Conservation (phyloP, 192 early-diverging fungal species). For the Backusella circina region DNA sequence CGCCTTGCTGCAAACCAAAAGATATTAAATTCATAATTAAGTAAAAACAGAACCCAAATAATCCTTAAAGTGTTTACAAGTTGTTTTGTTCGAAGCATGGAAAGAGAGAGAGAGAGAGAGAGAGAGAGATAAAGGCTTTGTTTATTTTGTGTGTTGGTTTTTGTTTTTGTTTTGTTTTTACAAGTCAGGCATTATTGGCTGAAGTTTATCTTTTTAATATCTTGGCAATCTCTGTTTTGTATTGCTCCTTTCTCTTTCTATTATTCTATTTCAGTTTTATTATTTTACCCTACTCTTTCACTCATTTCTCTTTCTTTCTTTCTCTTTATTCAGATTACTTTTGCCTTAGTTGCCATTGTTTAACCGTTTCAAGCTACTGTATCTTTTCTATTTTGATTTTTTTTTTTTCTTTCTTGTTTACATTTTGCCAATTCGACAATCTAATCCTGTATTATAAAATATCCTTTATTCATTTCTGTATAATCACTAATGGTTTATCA, state of each 20-base stretch:
- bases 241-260: not conserved
- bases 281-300: not conserved
- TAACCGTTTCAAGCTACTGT: not conserved
- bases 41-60: slow-evolving; percentile 12
- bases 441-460: not conserved
- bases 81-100: not conserved
- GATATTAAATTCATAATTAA: slow-evolving; percentile 7
- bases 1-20: slow-evolving; percentile 9
- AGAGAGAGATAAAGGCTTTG: not conserved
- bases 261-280: not conserved
- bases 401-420: not conserved
- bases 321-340: not conserved
- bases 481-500: too few relatives aligned
- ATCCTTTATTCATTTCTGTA: too few relatives aligned
- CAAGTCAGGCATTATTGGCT: not conserved
- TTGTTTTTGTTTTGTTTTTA: not conserved
- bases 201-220: not conserved
- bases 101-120: not conserved
- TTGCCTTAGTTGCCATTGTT: not conserved
- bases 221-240: not conserved
- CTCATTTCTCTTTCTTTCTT: not conserved
- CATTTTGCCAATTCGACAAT: too few relatives aligned
- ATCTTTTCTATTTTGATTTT: not conserved
- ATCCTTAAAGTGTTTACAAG: slow-evolving; percentile 4
- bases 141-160: not conserved